Percentiles rank a stretch among this genome's conserved stretches.
Conservation (phyloP, 768 basidiomycete genomes). For the Terana coerulea region DNA sequence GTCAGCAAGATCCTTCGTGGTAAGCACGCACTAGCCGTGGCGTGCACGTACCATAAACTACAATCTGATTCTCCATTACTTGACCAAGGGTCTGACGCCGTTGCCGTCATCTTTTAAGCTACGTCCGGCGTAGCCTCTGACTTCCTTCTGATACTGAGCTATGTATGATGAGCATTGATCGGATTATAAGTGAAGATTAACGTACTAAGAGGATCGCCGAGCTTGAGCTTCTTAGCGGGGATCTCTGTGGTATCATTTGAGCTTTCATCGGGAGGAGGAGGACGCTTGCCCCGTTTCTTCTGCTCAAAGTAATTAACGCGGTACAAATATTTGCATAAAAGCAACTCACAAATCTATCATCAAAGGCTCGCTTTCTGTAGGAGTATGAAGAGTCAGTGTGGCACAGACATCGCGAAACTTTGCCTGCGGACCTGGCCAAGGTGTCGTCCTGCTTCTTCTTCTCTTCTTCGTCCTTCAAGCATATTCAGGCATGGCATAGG, state of each 20-base stretch:
- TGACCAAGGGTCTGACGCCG: not conserved
- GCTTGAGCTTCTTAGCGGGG: constrained; percentile 38
- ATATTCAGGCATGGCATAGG: not conserved
- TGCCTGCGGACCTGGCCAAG: constrained; percentile 46
- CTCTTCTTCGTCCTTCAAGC: constrained; percentile 49
- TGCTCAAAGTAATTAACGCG: constrained; percentile 21
- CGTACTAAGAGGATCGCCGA: constrained; percentile 32
- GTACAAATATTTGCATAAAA: too few species aligned
- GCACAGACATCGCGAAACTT: constrained; percentile 2
- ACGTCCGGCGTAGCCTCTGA: not conserved
- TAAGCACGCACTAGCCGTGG: not conserved
- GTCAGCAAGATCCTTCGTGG: not conserved
- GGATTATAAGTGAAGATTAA: too few species aligned
- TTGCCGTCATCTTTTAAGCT: not conserved
- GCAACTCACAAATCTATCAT: constrained; percentile 58
- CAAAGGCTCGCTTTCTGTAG: constrained; percentile 57
- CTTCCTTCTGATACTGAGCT: not conserved
- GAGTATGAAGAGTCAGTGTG: not conserved
- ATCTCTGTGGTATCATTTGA: constrained; percentile 33
- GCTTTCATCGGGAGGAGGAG: constrained; percentile 35
- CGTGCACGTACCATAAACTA: not conserved
- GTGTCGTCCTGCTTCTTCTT: constrained; percentile 51
- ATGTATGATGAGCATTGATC: too few species aligned
- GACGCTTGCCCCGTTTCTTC: constrained; percentile 61
- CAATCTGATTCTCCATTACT: not conserved